Evolutionary conservation across 2,329 filamentous ascomycete species (phyloP), one percentile per base, ranked within the genome.

Genomic region (Diaporthe ilicicola): DNA sequence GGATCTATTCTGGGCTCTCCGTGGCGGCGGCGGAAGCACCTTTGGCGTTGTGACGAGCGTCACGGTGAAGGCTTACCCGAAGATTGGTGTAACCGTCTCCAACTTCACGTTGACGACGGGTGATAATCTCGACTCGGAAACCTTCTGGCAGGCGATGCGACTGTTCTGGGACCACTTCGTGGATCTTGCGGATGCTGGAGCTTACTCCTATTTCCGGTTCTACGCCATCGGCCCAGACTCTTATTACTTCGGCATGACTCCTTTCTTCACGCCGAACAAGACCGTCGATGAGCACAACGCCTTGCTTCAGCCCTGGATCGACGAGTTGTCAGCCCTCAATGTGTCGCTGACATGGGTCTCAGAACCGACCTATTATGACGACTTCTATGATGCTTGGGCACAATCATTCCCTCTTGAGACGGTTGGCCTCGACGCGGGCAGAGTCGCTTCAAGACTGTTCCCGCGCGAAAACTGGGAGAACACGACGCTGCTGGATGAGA

Each of bases 131-230:
- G 76, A 84, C 67, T 84, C 82, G 70, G 24, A 91, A 89, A 7
- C 89, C 0, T 90, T 85, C 79, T 90, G 84, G 75, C 74, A 82
- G 55, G 84, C 83, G 1, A 80, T 91, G 37, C 78, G 82, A 69
- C 77, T 79, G 29, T 79, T 80, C 39, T 82, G 88, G 48, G 84
- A 84, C 79, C 92, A 89, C 32, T 77, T 79, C 44, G 70, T 76
- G 0, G 77, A 76, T 2, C 82, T 89, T 68, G 81, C 87, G 13
- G 86, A 88, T 70, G 79, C 83, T 2, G 88, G 87, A 12, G 80
- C 82, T n/a, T 89, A 85, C 77, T 82, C 81, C 59, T 79, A 79
- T 73, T 71, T 75, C 73, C 62, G 74, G 8, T 72, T 79, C 37
- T 68, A 70, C 27, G 37, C 51, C 19, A 62, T 46, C 19, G 70